These are phyloP conservation scores for Solanum etuberosum DNA, from an alignment of 257 asterid genomes.

Conservation along the genomic window DNA sequence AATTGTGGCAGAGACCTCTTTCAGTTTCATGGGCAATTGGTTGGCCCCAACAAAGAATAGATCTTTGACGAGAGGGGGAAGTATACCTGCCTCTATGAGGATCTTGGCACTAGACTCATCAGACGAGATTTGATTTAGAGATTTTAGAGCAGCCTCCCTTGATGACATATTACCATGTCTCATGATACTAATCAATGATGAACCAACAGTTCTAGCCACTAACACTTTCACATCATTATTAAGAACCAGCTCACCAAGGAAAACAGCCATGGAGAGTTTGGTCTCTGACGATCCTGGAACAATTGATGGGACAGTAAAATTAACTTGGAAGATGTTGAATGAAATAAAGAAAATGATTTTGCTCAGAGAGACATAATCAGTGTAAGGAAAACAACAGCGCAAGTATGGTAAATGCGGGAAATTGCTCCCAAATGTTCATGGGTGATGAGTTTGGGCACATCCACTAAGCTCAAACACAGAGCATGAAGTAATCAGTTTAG, in stretches of 20 bases:
- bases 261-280: conserved; percentile 76
- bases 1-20: conserved; percentile 84
- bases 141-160: conserved; percentile 84
- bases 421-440: background rate
- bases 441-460: background rate
- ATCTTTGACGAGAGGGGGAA: conserved; percentile 88
- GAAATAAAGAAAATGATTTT: background rate
- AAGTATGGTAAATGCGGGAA: background rate
- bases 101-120: conserved; percentile 71
- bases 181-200: conserved; percentile 72
- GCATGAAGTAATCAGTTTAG: background rate
- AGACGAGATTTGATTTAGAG: conserved; percentile 79
- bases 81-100: conserved; percentile 80
- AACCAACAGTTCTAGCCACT: conserved; percentile 70
- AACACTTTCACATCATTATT: conserved; percentile 69
- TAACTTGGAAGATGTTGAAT: background rate
- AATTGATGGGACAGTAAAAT: background rate
- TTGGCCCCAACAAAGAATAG: conserved; percentile 68
- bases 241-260: conserved; percentile 75
- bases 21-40: conserved; percentile 59
- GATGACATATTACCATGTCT: conserved; percentile 36
- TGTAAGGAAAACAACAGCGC: background rate
- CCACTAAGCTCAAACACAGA: background rate
- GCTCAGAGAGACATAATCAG: background rate
- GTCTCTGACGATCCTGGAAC: conserved; percentile 75